These are phyloP conservation scores for Evernia prunastri DNA, from an alignment of 495 filamentous ascomycete species.

Conservation along the genomic window DNA sequence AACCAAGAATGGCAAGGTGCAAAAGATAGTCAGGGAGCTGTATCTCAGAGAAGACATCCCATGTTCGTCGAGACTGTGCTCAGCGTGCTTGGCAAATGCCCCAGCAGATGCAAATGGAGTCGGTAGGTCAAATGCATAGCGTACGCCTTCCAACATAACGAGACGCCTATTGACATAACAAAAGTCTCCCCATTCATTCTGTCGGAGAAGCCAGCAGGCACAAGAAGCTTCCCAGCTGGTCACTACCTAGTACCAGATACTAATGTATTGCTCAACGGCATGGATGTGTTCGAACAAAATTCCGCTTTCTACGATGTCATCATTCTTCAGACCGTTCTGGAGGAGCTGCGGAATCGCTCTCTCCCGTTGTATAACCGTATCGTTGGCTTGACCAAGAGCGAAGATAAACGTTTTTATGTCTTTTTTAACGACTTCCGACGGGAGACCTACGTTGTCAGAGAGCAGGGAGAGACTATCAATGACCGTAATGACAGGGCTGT, in stretches of 20 bases:
- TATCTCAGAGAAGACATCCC: slow-evolving; percentile 96
- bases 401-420: slow-evolving; percentile 94
- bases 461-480: slow-evolving; percentile 81
- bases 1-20: slow-evolving; percentile 89
- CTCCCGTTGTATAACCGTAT: slow-evolving; percentile 92
- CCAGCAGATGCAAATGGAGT: slow-evolving; percentile 73
- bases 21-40: slow-evolving; percentile 95
- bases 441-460: slow-evolving; percentile 77
- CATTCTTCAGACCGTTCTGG: slow-evolving; percentile 88
- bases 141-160: not conserved
- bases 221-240: slow-evolving; percentile 70
- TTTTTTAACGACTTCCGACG: slow-evolving; percentile 98
- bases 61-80: slow-evolving; percentile 88
- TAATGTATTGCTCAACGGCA: slow-evolving; percentile 89
- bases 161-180: slow-evolving; percentile 1
- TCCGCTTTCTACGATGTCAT: slow-evolving; percentile 92
- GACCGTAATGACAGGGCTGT: slow-evolving; percentile 94
- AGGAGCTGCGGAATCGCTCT: slow-evolving; percentile 90
- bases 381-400: slow-evolving; percentile 79
- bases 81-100: slow-evolving; percentile 58
- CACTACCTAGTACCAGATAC: slow-evolving; percentile 96
- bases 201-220: slow-evolving; percentile 78
- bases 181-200: slow-evolving; percentile 76
- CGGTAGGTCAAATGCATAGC: slow-evolving; percentile 41
- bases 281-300: slow-evolving; percentile 92